Base-by-base conservation (phyloP, 139 green algal genomes). In the Eudorina sp. region DNA sequence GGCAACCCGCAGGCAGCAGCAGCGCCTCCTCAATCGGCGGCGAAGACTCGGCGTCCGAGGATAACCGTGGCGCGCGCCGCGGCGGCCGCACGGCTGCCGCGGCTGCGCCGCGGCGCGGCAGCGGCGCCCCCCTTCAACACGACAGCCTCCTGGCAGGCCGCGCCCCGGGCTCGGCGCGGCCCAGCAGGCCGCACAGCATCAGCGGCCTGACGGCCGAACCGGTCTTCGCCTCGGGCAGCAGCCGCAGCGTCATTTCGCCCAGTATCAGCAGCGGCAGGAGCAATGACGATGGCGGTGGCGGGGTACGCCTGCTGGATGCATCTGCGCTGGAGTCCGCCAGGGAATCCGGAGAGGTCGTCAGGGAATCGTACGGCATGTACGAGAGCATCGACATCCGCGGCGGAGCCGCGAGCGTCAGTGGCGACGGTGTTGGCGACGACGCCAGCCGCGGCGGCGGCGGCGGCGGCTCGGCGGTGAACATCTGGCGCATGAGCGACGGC, bases 151-250 rank as follows among this genome's bases (percentile, higher is more conserved):
- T 7, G 6, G 34, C 46, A 19, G 36, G 66, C 66, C 66, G 66
- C 43, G 43, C 45, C 27, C 34, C 48, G 29, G 21, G 34, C 23
- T 68, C 45, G 13, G 23, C 21, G 1, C 38, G 45, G 29, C 13
- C 8, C 43, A 86, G 80, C 80, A 41, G 41, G 7, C 80, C 41
- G 43, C 40, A 34, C 4, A 77, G 60, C 80, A 53, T 36, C 2
- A n/a, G 60, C 14, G 43, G 60, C 1, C 81, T 87, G 4, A 58
- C 64, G 34, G 40, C 81, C 1, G 64, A 79, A 34, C 25, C 46
- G 0, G 81, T 69, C 21, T 87, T 87, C n/a, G 64, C 64, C 13
- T 79, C 62, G 45, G 81, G 77, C 77, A 53, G 62, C 81, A 53
- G 41, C 81, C 51, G 19, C 64, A 45, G 81, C 66, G 18, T 45